Conservation (phyloP, 1,284 basidiomycete genomes). For the Amylostereum areolatum region DNA sequence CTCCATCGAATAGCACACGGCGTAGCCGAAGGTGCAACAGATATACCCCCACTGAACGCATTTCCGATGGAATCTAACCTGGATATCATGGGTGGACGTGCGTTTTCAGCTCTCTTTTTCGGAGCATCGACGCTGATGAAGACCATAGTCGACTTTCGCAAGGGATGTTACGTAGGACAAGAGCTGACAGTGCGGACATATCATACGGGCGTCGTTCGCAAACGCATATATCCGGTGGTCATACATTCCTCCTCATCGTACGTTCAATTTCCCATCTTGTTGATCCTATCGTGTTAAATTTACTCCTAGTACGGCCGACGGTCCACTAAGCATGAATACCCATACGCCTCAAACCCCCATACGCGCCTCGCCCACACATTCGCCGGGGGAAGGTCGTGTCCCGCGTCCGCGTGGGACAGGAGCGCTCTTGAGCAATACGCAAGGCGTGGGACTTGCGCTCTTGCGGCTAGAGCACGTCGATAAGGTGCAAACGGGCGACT, state of each 20-base stretch:
- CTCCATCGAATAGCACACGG: conserved; percentile 79
- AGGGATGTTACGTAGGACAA: conserved; percentile 98
- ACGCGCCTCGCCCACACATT: conserved; percentile 8
- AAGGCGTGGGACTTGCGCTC: conserved; percentile 62
- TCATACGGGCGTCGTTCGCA: conserved; percentile 89
- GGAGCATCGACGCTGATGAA: conserved; percentile 6
- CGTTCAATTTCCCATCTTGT: conserved; percentile 1
- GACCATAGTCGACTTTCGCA: conserved; percentile 84
- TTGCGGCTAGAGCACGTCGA: conserved; percentile 63
- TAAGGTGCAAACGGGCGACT: conserved; percentile 21
- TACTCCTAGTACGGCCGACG: neutral
- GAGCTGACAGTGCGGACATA: conserved; percentile 96
- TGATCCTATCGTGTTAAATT: neutral
- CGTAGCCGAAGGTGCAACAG: conserved; percentile 81
- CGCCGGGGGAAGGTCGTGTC: conserved; percentile 12
- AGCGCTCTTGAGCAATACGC: conserved; percentile 52
- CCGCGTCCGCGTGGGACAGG: conserved; percentile 58
- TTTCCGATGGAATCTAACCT: conserved; percentile 94
- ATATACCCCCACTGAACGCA: conserved; percentile 73
- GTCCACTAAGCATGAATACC: conserved; percentile 12
- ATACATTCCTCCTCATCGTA: conserved; percentile 24
- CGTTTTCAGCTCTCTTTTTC: conserved; percentile 24
- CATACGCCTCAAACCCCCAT: neutral
- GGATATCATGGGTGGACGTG: conserved; percentile 89
- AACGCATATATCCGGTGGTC: conserved; percentile 81